Evolutionary conservation across 306 rosid genomes (phyloP).

Genomic region (Gastrolobium villosum): DNA sequence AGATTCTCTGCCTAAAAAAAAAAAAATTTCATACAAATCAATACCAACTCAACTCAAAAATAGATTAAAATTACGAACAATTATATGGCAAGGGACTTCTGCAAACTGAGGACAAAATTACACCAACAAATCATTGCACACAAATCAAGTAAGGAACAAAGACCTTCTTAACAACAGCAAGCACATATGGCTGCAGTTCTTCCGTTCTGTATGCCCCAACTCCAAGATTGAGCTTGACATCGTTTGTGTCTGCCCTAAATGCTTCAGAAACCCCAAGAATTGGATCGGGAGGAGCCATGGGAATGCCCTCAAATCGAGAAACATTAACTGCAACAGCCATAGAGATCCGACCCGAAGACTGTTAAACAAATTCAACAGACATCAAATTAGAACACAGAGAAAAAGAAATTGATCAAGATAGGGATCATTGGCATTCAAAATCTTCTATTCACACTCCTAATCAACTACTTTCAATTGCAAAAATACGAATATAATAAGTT

Average conservation of each 20-base stretch:
- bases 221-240: conserved; percentile 91
- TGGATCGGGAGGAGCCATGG: conserved; percentile 99
- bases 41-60: conserved; percentile 25
- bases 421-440: neutral
- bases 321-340: conserved; percentile 77
- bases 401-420: neutral
- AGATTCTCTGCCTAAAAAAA: conserved; percentile 88
- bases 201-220: conserved; percentile 96
- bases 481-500: conserved; percentile 3
- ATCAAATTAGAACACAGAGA: neutral
- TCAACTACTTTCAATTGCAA: conserved; percentile 19
- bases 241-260: conserved; percentile 75
- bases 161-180: conserved; percentile 91
- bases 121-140: conserved; percentile 24
- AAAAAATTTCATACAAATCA: conserved; percentile 24
- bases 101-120: neutral
- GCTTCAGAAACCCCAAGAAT: conserved; percentile 99
- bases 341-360: conserved; percentile 78
- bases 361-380: conserved; percentile 36
- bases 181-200: conserved; percentile 93
- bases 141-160: conserved; percentile 30
- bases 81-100: neutral
- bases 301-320: conserved; percentile 89
- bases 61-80: conserved; percentile 21
- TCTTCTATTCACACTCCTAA: neutral